Evolutionary conservation across 2,329 filamentous ascomycete species (phyloP), one percentile per base, ranked within the genome.

Genomic region (Juglanconis sp.): DNA sequence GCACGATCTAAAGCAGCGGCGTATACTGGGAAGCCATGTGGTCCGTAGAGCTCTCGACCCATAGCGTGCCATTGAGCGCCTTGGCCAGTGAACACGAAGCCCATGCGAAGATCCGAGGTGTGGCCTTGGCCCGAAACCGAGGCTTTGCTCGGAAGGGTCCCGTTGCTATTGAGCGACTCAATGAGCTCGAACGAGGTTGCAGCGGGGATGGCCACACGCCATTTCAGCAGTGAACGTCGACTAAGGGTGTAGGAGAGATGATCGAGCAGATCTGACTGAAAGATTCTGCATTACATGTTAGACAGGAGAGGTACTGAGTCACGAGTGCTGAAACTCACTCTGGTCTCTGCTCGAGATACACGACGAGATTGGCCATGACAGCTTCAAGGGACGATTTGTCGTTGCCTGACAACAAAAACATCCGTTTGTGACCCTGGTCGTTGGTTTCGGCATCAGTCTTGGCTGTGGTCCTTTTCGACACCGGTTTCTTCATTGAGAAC

Each of bases 211-310:
- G 79, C 77, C 2, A 76, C 72, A 31, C 78, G 73, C 56, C 53
- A 62, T 11, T 54, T 53, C 4, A 62, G 52, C 1, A 54, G 60
- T 4, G 40, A 53, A 6, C 53, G 53, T 11, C 56, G 56, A 11
- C 77, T 74, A 1, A 82, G 68, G 0, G 79, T 82, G 63, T 81
- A 81, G 4, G 79, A 77, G 24, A 82, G 66, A 61, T 82, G 76
- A 9, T 72, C 70, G 64, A 81, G 75, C 10, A 82, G 65, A 50
- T 74, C 72, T 48, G 73, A 73, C 59, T 78, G 74, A 66, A 77
- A 78, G 66, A 77, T 75, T 61, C 54, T 56, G 15, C 4, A 24
- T 4, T 3, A 7, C 24, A 3, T 5, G 46, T 48, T 17, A 48
- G 44, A 47, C 3, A n/a, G 5, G 46, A 11, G 6, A 17, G 7